phyloP scores from a whole-genome alignment of 2,329 filamentous ascomycete genomes.

The Aspergillus bombycis region DNA sequence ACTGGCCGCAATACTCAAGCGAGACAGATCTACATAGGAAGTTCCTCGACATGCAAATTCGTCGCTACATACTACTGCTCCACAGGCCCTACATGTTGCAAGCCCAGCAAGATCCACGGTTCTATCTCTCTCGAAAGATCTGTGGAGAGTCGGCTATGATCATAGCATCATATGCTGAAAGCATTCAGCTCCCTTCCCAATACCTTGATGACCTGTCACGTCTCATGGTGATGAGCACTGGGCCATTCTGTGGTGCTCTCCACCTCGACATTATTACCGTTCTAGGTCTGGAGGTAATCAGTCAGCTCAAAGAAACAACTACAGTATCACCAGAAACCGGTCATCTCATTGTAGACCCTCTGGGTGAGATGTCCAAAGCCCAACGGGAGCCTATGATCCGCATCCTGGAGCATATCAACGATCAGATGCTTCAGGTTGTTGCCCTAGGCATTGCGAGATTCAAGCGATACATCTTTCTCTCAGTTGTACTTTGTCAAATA shows the following conservation, averaged over 20 bases:
- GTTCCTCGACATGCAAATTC: conserved; percentile 22
- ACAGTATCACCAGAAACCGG: conserved; percentile 11
- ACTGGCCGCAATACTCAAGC: not conserved
- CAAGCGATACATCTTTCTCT: conserved; percentile 21
- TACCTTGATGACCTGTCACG: conserved; percentile 18
- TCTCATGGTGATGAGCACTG: conserved; percentile 19
- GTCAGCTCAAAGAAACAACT: conserved; percentile 27
- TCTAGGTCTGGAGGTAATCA: conserved; percentile 25
- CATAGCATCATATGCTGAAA: conserved; percentile 23
- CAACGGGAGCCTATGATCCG: conserved; percentile 17
- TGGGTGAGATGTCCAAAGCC: not conserved
- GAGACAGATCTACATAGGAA: conserved; percentile 6
- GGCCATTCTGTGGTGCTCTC: conserved; percentile 26
- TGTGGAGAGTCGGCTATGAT: conserved; percentile 23
- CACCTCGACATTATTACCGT: conserved; percentile 26
- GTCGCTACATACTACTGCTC: conserved; percentile 21
- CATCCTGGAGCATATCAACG: conserved; percentile 21
- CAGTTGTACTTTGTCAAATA: conserved; percentile 21
- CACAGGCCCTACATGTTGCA: conserved; percentile 21
- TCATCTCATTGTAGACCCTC: conserved; percentile 14
- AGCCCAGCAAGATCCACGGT: conserved; percentile 18
- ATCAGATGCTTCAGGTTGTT: conserved; percentile 26
- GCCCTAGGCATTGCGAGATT: conserved; percentile 21
- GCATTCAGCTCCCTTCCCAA: conserved; percentile 13
- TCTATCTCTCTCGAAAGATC: conserved; percentile 22